Conservation (phyloP, 768 basidiomycete species). For the Mycena rosella region DNA sequence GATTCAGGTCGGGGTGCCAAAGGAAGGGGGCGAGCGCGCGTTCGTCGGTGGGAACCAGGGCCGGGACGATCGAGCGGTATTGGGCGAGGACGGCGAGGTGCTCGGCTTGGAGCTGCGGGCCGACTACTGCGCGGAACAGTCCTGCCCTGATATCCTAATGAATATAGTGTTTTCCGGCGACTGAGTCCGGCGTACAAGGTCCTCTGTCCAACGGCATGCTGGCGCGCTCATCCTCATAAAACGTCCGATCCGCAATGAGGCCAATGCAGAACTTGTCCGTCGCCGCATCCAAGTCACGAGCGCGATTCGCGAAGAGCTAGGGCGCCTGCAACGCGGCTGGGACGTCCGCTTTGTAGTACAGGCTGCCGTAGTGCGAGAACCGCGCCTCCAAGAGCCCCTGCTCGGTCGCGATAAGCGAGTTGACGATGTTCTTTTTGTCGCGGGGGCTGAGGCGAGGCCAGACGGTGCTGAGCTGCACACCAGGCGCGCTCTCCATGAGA, state of each 20-base stretch:
- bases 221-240: conserved; percentile 45
- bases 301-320: conserved; percentile 4
- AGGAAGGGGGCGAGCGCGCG: conserved; percentile 40
- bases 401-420: conserved; percentile 40
- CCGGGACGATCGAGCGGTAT: conserved; percentile 40
- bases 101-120: conserved; percentile 26
- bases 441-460: conserved; percentile 32
- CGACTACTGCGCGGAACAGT: conserved; percentile 29
- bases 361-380: conserved; percentile 51
- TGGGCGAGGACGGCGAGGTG: conserved; percentile 40
- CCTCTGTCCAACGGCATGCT: conserved; percentile 45
- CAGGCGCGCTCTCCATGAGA: conserved; percentile 48
- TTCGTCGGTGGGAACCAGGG: conserved; percentile 38
- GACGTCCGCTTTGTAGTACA: conserved; percentile 51
- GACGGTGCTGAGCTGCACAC: conserved; percentile 36
- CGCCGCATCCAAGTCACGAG: not conserved
- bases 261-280: conserved; percentile 46
- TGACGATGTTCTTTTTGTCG: conserved; percentile 31
- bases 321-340: conserved; percentile 24
- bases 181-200: conserved; percentile 38
- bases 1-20: conserved; percentile 47
- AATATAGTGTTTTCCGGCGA: not conserved
- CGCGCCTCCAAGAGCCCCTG: conserved; percentile 30
- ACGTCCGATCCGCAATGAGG: conserved; percentile 44
- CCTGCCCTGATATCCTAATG: conserved; percentile 15